Evolutionary conservation across 805 yeast genomes (phyloP), one percentile per base, ranked within the genome.

Genomic region (Saccharomycopsis fodiens): DNA sequence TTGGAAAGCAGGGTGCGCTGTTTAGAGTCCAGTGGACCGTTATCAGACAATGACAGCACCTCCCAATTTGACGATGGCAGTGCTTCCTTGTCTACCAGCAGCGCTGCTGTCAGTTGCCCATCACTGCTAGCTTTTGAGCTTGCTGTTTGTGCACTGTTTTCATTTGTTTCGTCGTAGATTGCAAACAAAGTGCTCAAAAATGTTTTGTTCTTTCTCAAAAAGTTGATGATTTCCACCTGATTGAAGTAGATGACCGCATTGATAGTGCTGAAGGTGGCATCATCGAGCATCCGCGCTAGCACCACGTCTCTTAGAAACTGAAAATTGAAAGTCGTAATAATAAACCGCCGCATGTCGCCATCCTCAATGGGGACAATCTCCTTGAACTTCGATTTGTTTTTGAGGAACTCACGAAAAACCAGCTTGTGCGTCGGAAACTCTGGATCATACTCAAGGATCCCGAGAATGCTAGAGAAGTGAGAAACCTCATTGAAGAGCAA

Each of bases 271-370:
- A 80, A 78, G 3, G 88, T 74, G 37, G 80, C 76, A 59, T 91
- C 97, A 59, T 91, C 97, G 39, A 91, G 60, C 35, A 82, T 65
- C 43, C 96, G 68, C 3, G 93, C 89, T 22, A 91, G 64, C 1
- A 85, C 94, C 16, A 86, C 94, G 60, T 91, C 96, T 59, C 84
- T 84, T 41, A 93, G 66, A 59, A 85, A 86, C 57, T 83, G 89
- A 45, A 88, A 67, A 47, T 85, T 71, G 59, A 81, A 86, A 34
- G 93, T 88, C 56, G 78, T 78, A 46, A 80, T 78, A 47, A 89
- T 82, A 42, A 83, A 70, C 4, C 64, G 60, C 48, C 73, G 68
- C 13, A 78, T 68, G 2, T 67, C 65, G 2, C 64, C 63, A 54
- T 78, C 73, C 2, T 71, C 65, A 10, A 82, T 67, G 1, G 88